phyloP scores from a whole-genome alignment of 305 asterid species.

The Striga hermonthica region DNA sequence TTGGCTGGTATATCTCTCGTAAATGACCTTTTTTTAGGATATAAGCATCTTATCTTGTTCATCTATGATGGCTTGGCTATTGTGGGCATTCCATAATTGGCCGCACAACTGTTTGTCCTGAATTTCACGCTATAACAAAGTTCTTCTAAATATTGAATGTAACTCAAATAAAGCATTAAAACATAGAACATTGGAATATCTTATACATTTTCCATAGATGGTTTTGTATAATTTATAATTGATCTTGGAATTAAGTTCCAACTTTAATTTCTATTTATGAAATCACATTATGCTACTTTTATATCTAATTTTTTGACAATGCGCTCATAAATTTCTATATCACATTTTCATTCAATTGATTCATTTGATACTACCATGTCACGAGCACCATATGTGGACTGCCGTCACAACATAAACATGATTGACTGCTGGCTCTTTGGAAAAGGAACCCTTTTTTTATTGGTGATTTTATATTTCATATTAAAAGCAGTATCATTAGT shows the following conservation, averaged over 20 bases:
- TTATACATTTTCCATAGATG: neutral
- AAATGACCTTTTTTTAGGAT: slow-evolving; percentile 24
- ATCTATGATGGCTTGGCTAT: slow-evolving; percentile 20
- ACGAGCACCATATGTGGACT: slow-evolving; percentile 19
- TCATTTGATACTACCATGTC: slow-evolving; percentile 12
- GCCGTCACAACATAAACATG: slow-evolving; percentile 23
- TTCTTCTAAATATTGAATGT: neutral
- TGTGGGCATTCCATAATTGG: neutral
- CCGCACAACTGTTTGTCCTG: too few species aligned
- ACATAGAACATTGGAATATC: neutral
- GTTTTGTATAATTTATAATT: neutral
- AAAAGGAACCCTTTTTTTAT: slow-evolving; percentile 15
- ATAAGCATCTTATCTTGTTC: slow-evolving; percentile 18
- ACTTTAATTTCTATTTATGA: neutral
- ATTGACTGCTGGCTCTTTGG: slow-evolving; percentile 7
- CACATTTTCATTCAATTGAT: slow-evolving; percentile 5
- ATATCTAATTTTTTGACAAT: neutral
- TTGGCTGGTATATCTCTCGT: slow-evolving; percentile 25
- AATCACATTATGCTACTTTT: neutral
- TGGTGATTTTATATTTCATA: slow-evolving; percentile 19
- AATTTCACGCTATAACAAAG: neutral
- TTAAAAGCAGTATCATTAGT: slow-evolving; percentile 30
- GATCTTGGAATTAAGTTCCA: neutral
- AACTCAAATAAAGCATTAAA: neutral
- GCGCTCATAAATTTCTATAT: neutral